Conservation (phyloP, 2,329 filamentous ascomycete genomes). For the Neofusicoccum parvum region DNA sequence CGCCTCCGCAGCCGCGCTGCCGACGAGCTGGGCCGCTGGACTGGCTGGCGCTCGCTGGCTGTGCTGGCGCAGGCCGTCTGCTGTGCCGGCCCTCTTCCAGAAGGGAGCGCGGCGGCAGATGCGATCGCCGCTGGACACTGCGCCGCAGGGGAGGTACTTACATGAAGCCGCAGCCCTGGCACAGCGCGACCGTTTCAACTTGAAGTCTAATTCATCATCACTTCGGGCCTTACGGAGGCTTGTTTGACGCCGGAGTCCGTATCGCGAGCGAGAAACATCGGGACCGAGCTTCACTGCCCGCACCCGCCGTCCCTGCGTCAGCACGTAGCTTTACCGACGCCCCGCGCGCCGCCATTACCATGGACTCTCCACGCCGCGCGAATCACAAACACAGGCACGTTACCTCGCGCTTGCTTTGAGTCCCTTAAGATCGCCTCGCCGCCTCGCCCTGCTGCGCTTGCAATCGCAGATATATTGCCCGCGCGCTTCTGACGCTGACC, state of each 20-base stretch:
- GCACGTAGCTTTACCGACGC: slow-evolving; percentile 19
- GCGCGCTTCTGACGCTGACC: slow-evolving; percentile 8
- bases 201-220: slow-evolving; percentile 14
- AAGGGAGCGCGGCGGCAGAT: not conserved
- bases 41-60: not conserved
- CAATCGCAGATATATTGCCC: slow-evolving; percentile 22
- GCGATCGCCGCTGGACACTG: slow-evolving; percentile 5
- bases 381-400: not conserved
- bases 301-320: slow-evolving; percentile 20
- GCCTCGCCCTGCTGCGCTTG: slow-evolving; percentile 10
- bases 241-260: not conserved
- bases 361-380: slow-evolving; percentile 19
- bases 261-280: not conserved
- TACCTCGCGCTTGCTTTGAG: not conserved
- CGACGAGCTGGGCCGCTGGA: not conserved
- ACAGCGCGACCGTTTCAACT: slow-evolving; percentile 8
- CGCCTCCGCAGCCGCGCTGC: not conserved
- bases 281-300: not conserved
- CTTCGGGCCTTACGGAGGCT: not conserved
- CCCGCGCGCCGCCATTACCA: slow-evolving; percentile 21
- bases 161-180: slow-evolving; percentile 16
- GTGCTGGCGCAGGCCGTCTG: not conserved
- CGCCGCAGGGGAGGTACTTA: slow-evolving; percentile 10
- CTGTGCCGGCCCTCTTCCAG: not conserved
- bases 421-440: not conserved